Base-by-base conservation (phyloP, 352 stramenopile species). In the Blastocystis hominis region DNA sequence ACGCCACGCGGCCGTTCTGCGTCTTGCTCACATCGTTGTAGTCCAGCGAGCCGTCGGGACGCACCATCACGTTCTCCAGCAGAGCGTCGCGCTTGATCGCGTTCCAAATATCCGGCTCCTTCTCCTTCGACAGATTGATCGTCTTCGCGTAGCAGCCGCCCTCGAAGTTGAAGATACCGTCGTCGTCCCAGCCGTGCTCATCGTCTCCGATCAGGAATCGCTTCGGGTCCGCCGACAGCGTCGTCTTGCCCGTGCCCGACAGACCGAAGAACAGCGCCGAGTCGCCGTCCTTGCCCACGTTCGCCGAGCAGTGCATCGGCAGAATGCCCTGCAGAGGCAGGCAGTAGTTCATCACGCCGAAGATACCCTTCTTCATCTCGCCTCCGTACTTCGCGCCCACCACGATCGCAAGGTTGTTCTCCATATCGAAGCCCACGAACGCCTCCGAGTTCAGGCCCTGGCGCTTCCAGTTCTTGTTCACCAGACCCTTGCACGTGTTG, bases 331-430 rank as follows among this genome's bases (percentile, higher is more conserved):
- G 90, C 63, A 98, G 92, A 42, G 95, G 95, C 44, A 98, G 91
- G 93, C 93, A 97, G 91, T 98, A 98, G 91, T 98, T 98, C 95
- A 98, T 98, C 90, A 98, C 93, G 76, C 92, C 95, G 88, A 98
- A 98, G 88, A 98, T 97, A 40, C 95, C 95, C 91, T 98, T 98
- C 91, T 98, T 98, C 92, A 98, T 98, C 91, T 98, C 95, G 56
- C 95, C 96, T 69, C 95, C 95, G 91, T 98, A 98, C 92, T 93
- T 98, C 5, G 95, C 98, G 75, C 95, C 95, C 76, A 95, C 94
- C 76, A 98, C 97, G 62, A 98, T 92, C 55, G 94, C 95, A 56
- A 95, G 91, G 77, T 95, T 92, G 89, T 98, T 95, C 89, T 98
- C 95, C 79, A 98, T 92, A 90, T 98, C 97, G 91, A 98, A 98